Percentiles rank a stretch among this genome's conserved stretches.
Evolutionary conservation across 2,329 filamentous ascomycete species (phyloP).

Genomic region (Xylariomycetidae sp.): DNA sequence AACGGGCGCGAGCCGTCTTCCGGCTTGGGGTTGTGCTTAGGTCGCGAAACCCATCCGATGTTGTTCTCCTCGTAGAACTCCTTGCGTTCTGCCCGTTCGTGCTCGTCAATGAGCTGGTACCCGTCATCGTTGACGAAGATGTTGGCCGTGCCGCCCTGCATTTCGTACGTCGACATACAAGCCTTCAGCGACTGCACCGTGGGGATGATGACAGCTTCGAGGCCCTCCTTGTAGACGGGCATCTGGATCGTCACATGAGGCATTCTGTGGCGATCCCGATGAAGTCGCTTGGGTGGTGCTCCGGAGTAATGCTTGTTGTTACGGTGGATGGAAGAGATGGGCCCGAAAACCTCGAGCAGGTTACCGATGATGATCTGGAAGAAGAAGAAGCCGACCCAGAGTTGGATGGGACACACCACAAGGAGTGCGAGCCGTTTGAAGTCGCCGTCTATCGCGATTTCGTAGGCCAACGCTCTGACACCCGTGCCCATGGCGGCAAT

Average conservation of each 20-base stretch:
- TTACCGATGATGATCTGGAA: conserved; percentile 44
- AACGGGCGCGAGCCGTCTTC: conserved; percentile 44
- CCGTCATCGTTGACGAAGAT: conserved; percentile 66
- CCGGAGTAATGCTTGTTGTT: conserved; percentile 44
- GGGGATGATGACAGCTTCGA: conserved; percentile 45
- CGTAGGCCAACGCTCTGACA: conserved; percentile 47
- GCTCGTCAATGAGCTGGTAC: conserved; percentile 52
- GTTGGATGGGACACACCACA: conserved; percentile 43
- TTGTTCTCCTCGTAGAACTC: conserved; percentile 53
- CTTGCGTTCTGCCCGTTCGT: conserved; percentile 41
- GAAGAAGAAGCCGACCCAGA: conserved; percentile 50
- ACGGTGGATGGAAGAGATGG: conserved; percentile 36
- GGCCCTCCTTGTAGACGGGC: conserved; percentile 45
- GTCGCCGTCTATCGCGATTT: conserved; percentile 46
- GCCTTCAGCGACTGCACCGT: conserved; percentile 50
- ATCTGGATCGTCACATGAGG: conserved; percentile 44
- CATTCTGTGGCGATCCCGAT: conserved; percentile 34
- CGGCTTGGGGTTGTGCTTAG: conserved; percentile 45
- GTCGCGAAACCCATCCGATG: conserved; percentile 51
- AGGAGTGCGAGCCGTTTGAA: conserved; percentile 51
- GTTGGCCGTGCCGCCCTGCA: conserved; percentile 59
- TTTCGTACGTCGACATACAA: conserved; percentile 53
- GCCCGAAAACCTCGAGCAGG: conserved; percentile 44
- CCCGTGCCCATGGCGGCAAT: conserved; percentile 50
- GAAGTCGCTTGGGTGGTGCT: conserved; percentile 29